These are phyloP conservation scores for Basidiobolus meristosporus DNA, from an alignment of 371 early-diverging fungal species.

Conservation along the genomic window DNA sequence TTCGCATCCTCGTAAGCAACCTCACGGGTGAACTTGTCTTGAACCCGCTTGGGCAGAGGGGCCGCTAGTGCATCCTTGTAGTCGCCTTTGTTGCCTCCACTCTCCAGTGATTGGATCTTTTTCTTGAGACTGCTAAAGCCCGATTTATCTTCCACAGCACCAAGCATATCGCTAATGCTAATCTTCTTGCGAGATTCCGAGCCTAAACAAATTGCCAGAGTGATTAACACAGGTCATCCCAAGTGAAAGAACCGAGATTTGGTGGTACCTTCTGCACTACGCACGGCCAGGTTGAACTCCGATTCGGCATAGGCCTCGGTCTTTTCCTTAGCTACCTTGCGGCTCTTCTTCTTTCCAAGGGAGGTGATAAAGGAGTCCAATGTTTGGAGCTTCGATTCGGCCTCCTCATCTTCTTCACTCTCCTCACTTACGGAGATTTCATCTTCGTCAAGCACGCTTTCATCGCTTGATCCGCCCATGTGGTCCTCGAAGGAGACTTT, in stretches of 20 bases:
- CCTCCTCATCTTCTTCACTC: constrained; percentile 12
- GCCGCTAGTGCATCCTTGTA: constrained; percentile 28
- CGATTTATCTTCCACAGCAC: constrained; percentile 30
- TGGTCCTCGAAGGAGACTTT: constrained; percentile 19
- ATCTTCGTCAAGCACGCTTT: constrained; percentile 13
- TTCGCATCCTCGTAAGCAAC: constrained; percentile 66
- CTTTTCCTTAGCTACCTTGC: constrained; percentile 25
- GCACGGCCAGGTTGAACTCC: constrained; percentile 49
- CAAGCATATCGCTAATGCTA: constrained; percentile 54
- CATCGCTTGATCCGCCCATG: constrained; percentile 15
- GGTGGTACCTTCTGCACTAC: constrained; percentile 9
- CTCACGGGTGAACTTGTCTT: constrained; percentile 65
- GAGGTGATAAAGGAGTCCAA: background rate
- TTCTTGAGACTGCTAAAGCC: constrained; percentile 37
- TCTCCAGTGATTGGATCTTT: constrained; percentile 29
- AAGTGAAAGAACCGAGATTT: constrained; percentile 1
- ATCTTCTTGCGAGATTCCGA: too few species aligned
- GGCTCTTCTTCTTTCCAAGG: constrained; percentile 15
- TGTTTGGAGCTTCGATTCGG: constrained; percentile 4
- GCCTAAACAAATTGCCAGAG: too few species aligned
- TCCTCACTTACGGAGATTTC: constrained; percentile 11
- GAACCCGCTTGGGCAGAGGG: constrained; percentile 61
- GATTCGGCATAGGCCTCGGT: constrained; percentile 58
- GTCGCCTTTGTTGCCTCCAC: constrained; percentile 22
- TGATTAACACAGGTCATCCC: constrained; percentile 3